phyloP scores from a whole-genome alignment of 345 rosid genomes.

The Limnanthes douglasii region DNA sequence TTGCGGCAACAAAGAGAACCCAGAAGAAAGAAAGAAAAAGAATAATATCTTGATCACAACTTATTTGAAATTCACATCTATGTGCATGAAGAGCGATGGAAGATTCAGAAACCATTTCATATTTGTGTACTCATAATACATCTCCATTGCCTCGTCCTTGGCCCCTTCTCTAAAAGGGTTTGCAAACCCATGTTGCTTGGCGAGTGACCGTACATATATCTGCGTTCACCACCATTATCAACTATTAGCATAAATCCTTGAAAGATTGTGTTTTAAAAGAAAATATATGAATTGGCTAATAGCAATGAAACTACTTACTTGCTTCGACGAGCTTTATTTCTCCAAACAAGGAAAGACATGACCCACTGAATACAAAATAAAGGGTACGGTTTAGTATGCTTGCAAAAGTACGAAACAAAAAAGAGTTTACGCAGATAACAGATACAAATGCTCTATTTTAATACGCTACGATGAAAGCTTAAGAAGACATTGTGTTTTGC shows the following conservation, averaged over 20 bases:
- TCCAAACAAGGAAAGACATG: slow-evolving; percentile 56
- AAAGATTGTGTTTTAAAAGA: too few relatives aligned
- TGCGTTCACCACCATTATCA: slow-evolving; percentile 21
- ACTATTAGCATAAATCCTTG: too few relatives aligned
- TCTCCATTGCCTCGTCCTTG: slow-evolving; percentile 58
- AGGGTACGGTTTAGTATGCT: slow-evolving; percentile 1
- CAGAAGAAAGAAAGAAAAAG: slow-evolving; percentile 9
- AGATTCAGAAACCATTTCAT: slow-evolving; percentile 13
- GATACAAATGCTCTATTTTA: neutral
- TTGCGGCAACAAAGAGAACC: slow-evolving; percentile 12
- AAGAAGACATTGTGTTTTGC: neutral
- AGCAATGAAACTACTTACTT: too few relatives aligned
- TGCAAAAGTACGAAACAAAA: neutral
- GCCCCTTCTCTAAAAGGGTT: slow-evolving; percentile 65
- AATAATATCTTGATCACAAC: slow-evolving; percentile 6
- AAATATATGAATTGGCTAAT: too few relatives aligned
- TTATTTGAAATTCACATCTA: slow-evolving; percentile 15
- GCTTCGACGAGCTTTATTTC: slow-evolving; percentile 61
- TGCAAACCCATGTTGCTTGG: slow-evolving; percentile 53
- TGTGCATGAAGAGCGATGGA: slow-evolving; percentile 6
- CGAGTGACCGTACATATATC: slow-evolving; percentile 50
- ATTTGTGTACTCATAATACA: slow-evolving; percentile 68
- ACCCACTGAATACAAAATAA: slow-evolving; percentile 48
- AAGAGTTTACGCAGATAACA: slow-evolving; percentile 1
- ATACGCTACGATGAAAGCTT: too few relatives aligned